Evolutionary conservation across 306 rosid species (phyloP).

Genomic region (Betula pendula): DNA sequence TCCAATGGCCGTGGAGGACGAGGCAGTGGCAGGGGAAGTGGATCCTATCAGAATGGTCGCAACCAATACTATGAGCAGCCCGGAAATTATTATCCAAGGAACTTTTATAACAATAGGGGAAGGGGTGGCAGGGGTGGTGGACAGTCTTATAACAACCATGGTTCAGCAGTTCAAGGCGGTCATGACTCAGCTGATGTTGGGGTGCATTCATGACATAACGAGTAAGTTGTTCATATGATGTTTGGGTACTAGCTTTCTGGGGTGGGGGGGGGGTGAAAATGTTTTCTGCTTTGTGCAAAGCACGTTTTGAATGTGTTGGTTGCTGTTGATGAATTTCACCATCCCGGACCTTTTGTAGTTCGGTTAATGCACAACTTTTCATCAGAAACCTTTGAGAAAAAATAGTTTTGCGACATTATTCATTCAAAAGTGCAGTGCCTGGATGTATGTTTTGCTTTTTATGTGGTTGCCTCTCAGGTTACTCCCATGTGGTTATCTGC

Average conservation of each 20-base stretch:
- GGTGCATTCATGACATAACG: constrained; percentile 54
- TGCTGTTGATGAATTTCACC: constrained; percentile 42
- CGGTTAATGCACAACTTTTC: constrained; percentile 18
- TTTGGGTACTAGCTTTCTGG: constrained; percentile 24
- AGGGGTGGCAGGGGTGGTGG: constrained; percentile 82
- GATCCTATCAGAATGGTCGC: constrained; percentile 75
- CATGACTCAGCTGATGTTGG: constrained; percentile 62
- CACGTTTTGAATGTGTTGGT: constrained; percentile 38
- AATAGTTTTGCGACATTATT: background rate
- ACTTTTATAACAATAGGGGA: constrained; percentile 63
- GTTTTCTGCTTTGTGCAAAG: constrained; percentile 42
- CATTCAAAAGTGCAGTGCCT: background rate
- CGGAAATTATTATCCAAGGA: constrained; percentile 74
- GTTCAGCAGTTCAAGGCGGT: constrained; percentile 51
- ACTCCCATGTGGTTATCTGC: background rate
- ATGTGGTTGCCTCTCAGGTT: background rate
- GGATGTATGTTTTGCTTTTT: background rate
- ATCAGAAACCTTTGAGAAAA: constrained; percentile 9
- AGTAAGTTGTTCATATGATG: constrained; percentile 45
- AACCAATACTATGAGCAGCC: constrained; percentile 80
- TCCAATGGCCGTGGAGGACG: constrained; percentile 84
- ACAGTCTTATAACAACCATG: constrained; percentile 47
- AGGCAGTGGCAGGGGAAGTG: constrained; percentile 59
- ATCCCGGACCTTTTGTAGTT: constrained; percentile 39
- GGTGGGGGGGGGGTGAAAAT: constrained; percentile 42